Evolutionary conservation across 179 eudicot species (phyloP), one percentile per base, ranked within the genome.

Genomic region (Nepenthes alata): DNA sequence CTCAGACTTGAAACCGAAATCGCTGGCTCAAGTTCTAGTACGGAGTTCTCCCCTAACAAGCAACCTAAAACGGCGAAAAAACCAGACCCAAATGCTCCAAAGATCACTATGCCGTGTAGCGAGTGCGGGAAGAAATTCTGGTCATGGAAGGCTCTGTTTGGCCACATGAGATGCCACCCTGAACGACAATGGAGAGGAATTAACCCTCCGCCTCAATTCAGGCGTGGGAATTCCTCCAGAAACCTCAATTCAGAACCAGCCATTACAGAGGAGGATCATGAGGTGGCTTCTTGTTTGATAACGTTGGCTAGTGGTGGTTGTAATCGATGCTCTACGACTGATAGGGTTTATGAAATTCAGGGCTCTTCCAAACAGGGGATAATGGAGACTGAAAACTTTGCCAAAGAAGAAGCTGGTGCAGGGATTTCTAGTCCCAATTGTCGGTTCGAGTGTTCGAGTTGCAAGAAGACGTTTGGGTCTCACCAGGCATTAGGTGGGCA

Each of bases 121-220:
- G 98, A 91, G 70, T 89, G 98, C 47, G 96, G 98, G 2, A 83
- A 76, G 70, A 84, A 59, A 36, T 91, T 91, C 58, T 86, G 95
- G 91, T 91, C 98, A 0, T 70, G 78, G 82, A 91, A 91, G 60
- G 98, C 98, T 0, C 84, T 91, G 14, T 91, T 82, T 6, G 98
- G 98, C 11, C 98, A 91, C 79, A 91, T 91, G 98, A 86, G 98
- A 2, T 91, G 98, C 72, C 98, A 91, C 74, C 98, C 98, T 0
- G 95, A 91, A 44, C 84, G 98, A 12, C 82, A 83, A 53, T 91
- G 96, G 98, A 86, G 98, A 0, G 98, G 98, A 1, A 89, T 91
- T 16, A 84, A 86, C 77, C 96, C 96, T 6, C 98, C 98, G 0
- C 80, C 87, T 2, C 76, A 74, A 55, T 70, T 78, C 59, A 73